Base-by-base conservation (phyloP, 2,329 filamentous ascomycete species). In the Colletotrichum sp. region DNA sequence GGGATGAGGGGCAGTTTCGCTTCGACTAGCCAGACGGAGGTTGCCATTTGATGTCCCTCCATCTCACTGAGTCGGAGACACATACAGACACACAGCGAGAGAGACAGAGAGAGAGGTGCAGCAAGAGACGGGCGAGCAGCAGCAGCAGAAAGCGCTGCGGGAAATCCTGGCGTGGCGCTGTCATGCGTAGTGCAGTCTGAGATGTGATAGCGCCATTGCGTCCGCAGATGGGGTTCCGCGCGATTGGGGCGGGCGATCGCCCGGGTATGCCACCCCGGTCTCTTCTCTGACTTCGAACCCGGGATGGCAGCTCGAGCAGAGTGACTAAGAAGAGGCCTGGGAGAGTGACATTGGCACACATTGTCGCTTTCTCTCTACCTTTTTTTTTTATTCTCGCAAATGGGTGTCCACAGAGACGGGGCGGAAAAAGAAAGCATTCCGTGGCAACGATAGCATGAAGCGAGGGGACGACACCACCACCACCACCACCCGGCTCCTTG, bases 171-270 rank as follows among this genome's bases (percentile, higher is more conserved):
- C 30, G 39, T 64, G 64, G 70, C 70, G 70, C 72, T 65, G 44
- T 73, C 73, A 76, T 60, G 64, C 70, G 70, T n/a, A 34, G 34
- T n/a, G 15, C 36, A 24, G 30, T 65, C 18, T 69, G 73, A 76
- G 57, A 73, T 73, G 26, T 76, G 73, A 73, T 49, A 59, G 34
- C 49, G 57, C 44, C 44, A 60, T 28, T 49, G 34, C 49, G 57
- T 57, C 32, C 55, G 57, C 52, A 55, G 57, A 72, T 69, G 64
- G 71, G 68, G 72, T 72, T 73, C 64, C 73, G 64, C 70, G 44
- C 73, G 64, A 69, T 69, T 73, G 69, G 73, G 70, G 57, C 44
- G n/a, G 60, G 15, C 70, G 73, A 76, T 76, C 73, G 57, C 24
- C 64, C 73, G 69, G 69, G 73, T 63, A 76, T 66, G 62, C 64